Percentiles rank a stretch among this genome's conserved stretches.
Evolutionary conservation across 1,284 basidiomycete genomes (phyloP).

Genomic region (Microbotryum silenes-acaulis): DNA sequence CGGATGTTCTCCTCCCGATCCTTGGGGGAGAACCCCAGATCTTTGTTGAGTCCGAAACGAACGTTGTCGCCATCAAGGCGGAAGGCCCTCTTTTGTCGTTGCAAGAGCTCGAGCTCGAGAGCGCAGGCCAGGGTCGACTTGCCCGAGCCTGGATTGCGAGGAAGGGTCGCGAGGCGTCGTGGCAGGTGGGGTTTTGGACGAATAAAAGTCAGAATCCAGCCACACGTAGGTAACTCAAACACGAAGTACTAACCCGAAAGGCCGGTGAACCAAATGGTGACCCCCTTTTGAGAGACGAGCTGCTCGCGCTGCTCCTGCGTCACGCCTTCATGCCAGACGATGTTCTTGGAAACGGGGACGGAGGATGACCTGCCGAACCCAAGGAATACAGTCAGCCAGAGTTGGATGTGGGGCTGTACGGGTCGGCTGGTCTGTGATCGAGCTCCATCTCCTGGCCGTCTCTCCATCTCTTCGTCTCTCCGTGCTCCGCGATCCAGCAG

Average conservation of each 20-base stretch:
- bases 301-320: slow-evolving; percentile 54
- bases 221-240: too few relatives aligned
- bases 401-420: too few relatives aligned
- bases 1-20: slow-evolving; percentile 97
- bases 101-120: slow-evolving; percentile 89
- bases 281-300: slow-evolving; percentile 68
- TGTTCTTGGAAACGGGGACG: slow-evolving; percentile 26
- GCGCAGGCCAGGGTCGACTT: slow-evolving; percentile 97
- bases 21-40: slow-evolving; percentile 91
- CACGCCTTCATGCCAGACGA: slow-evolving; percentile 35
- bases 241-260: slow-evolving; percentile 58
- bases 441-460: too few relatives aligned
- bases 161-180: neutral
- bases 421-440: too few relatives aligned
- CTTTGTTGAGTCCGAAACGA: slow-evolving; percentile 94
- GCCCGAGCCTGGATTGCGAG: slow-evolving; percentile 24
- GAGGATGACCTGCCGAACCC: neutral
- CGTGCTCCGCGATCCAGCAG: too few relatives aligned
- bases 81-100: slow-evolving; percentile 76
- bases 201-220: neutral
- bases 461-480: too few relatives aligned
- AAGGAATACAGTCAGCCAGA: too few relatives aligned
- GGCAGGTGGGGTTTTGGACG: neutral
- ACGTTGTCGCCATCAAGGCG: slow-evolving; percentile 96
- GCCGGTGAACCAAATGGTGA: slow-evolving; percentile 93